Evolutionary conservation across 139 green algal genomes (phyloP).

Genomic region (Raphidocelis subcapitata): DNA sequence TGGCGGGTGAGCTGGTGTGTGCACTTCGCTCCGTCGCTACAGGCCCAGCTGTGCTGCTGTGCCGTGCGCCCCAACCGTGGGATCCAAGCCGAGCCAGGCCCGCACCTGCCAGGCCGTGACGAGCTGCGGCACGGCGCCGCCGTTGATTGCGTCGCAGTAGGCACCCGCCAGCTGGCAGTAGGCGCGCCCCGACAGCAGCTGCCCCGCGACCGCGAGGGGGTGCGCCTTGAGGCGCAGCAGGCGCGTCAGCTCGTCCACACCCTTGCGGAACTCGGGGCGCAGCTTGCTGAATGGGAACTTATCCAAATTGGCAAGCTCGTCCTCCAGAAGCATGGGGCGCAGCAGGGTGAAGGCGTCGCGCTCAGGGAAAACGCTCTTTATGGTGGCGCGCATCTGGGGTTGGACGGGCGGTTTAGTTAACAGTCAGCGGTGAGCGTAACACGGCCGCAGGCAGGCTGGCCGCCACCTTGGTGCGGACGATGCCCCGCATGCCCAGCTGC

Average conservation of each 20-base stretch:
- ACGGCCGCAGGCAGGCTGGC: too few species aligned
- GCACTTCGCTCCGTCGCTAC: too few species aligned
- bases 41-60: too few species aligned
- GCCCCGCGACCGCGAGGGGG: conserved; percentile 65
- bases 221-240: conserved; percentile 59
- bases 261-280: conserved; percentile 83
- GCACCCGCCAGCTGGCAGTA: conserved; percentile 47
- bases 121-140: conserved; percentile 85
- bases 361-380: conserved; percentile 82
- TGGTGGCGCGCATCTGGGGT: conserved; percentile 68
- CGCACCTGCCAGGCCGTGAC: conserved; percentile 49
- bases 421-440: too few species aligned
- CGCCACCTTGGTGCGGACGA: too few species aligned
- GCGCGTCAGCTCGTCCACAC: conserved; percentile 68
- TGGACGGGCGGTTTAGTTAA: too few species aligned
- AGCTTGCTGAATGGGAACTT: conserved; percentile 50
- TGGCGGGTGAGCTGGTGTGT: too few species aligned
- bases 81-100: too few species aligned
- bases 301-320: conserved; percentile 68
- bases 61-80: too few species aligned
- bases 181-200: conserved; percentile 54
- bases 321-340: conserved; percentile 69
- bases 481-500: too few species aligned
- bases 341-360: conserved; percentile 80
- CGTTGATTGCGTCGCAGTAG: conserved; percentile 87